Base-by-base conservation (phyloP, 495 filamentous ascomycete genomes). In the Annulohypoxylon nitens region DNA sequence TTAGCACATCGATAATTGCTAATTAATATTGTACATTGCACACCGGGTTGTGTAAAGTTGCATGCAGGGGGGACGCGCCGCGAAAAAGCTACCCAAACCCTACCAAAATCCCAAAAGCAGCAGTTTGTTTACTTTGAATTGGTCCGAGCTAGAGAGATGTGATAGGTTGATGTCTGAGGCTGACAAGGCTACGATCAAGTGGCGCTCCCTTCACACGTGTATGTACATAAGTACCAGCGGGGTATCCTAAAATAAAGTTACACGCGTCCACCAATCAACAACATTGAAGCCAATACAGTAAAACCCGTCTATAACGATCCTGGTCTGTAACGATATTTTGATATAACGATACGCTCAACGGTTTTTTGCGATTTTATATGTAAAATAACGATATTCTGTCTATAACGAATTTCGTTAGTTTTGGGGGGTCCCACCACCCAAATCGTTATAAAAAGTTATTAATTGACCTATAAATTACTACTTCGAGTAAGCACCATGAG, bases 101-200 rank as follows among this genome's bases (percentile, higher is more conserved):
- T 43, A 63, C 61, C 67, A 59, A 60, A 68, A 66, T n/a, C 57
- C 72, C 71, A 41, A 76, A 74, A 74, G 68, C 48, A 77, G 75
- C 61, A 74, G 66, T 79, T 79, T 79, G 75, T 79, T 79, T 79
- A 79, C 77, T 76, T 79, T 25, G 23, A 63, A 65, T 67, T 69
- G 67, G 51, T 69, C 45, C 12, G 53, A 33, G 55, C 53, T 75
- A 76, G 55, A 59, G 68, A 16, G 51, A 65, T 68, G 64, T 74
- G 48, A 65, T 65, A 26, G 48, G 61, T 23, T 53, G 26, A 41
- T 10, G 30, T 50, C 18, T 48, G 8, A 37, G 55, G 48, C 65
- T 73, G 18, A 20, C 55, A 67, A 70, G 57, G 55, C 68, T 71
- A 43, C 20, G 18, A 33, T 16, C 45, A 51, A 47, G 25, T 66